Percentiles rank a stretch among this genome's conserved stretches.
These are phyloP conservation scores for Diaporthe humulicola DNA, from an alignment of 2,329 filamentous ascomycete species.

Conservation along the genomic window DNA sequence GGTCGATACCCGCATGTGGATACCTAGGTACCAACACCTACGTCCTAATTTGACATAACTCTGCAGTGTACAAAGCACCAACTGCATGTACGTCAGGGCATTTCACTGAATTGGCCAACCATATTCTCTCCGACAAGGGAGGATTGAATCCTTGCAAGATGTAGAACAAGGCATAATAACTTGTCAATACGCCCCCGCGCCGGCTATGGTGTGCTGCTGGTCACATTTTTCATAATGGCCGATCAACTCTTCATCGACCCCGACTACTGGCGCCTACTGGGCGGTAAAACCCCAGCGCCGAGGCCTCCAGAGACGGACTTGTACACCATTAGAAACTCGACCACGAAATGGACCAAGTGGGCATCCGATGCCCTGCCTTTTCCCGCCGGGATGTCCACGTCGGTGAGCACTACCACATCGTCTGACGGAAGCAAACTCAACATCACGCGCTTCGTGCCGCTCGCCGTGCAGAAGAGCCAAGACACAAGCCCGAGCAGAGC, in stretches of 20 bases:
- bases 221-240: background rate
- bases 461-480: slow-evolving; percentile 34
- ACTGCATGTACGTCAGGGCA: too few relatives aligned
- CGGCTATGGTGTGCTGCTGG: background rate
- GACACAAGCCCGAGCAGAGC: slow-evolving; percentile 31
- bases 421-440: slow-evolving; percentile 34
- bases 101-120: too few relatives aligned
- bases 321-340: background rate
- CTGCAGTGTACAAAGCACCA: too few relatives aligned
- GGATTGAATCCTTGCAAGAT: background rate
- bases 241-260: background rate
- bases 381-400: background rate
- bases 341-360: background rate
- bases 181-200: background rate
- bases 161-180: background rate
- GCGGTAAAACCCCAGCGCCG: background rate
- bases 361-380: background rate
- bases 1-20: too few relatives aligned
- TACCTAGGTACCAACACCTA: too few relatives aligned
- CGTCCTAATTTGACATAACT: too few relatives aligned
- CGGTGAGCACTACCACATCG: background rate
- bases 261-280: background rate
- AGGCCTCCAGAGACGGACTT: background rate
- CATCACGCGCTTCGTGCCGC: slow-evolving; percentile 39
- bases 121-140: background rate